Base-by-base conservation (phyloP, 2,329 filamentous ascomycete species). In the Didymella pomorum region DNA sequence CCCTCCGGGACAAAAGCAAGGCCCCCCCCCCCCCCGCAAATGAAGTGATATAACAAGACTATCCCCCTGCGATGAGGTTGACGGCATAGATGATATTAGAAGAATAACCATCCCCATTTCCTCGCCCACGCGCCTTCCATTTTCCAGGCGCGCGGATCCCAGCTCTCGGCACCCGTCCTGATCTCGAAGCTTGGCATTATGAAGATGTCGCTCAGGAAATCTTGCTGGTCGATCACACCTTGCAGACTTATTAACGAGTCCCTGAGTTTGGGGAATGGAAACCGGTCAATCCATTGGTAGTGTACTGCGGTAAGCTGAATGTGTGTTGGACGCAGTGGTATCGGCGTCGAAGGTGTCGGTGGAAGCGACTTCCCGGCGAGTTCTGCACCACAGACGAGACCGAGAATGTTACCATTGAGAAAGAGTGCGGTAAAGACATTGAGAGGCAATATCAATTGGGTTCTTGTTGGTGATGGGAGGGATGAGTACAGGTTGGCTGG, bases 261-360 rank as follows among this genome's bases (percentile, higher is more conserved):
- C n/a, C 79, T 64, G 68, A 79, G 72, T 25, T 67, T 69, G 6
- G 76, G 78, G 47, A 79, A 79, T 0, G 78, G 78, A 28, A 79
- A 75, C n/a, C 76, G 70, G 56, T 80, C 78, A 44, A 79, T 72
- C 76, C 77, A 80, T 0, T 68, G 66, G 21, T 71, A 71, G 61
- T 80, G 78, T 20, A 74, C 63, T 4, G 69, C 69, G 2, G 63
- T 65, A 8, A 71, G 64, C 52, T 80, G 78, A 10, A 72, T 54
- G 8, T 61, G 52, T 12, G 76, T 79, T 7, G 78, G 77, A n/a
- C 60, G 73, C 16, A 79, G 57, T 0, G 67, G 37, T 4, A 52
- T 26, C 2, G 71, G 70, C 2, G 67, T 65, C 10, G 43, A 33
- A 6, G 26, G 4, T 10, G 21, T 28, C 1, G 48, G 33, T 1